These are phyloP conservation scores for Russula sp. DNA, from an alignment of 768 basidiomycete species.

Conservation along the genomic window DNA sequence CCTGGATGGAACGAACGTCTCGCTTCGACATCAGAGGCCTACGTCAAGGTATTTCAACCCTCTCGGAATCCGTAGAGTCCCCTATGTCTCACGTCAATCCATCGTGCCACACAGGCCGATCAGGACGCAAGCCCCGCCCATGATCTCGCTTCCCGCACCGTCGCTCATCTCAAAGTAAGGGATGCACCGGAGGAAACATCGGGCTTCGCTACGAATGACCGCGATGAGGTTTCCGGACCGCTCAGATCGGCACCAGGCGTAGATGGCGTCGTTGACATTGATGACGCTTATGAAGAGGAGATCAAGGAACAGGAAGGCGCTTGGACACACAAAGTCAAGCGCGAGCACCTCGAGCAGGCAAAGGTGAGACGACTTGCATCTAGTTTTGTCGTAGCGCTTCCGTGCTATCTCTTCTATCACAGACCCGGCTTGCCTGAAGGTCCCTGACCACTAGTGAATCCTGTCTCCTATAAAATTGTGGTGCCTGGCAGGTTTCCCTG, in stretches of 20 bases:
- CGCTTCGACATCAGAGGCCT: slow-evolving; percentile 59
- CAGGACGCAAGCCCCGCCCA: neutral
- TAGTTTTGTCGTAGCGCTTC: neutral
- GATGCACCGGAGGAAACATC: slow-evolving; percentile 13
- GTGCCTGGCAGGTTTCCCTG: neutral
- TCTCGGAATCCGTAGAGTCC: neutral
- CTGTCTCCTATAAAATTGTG: neutral
- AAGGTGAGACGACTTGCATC: slow-evolving; percentile 3
- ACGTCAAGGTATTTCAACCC: slow-evolving; percentile 44
- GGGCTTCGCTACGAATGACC: slow-evolving; percentile 11
- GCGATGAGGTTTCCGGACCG: slow-evolving; percentile 22
- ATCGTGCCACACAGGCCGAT: slow-evolving; percentile 16
- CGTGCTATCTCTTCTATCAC: neutral
- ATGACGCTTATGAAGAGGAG: slow-evolving; percentile 23
- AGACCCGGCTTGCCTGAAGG: slow-evolving; percentile 1
- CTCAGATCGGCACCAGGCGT: slow-evolving; percentile 16
- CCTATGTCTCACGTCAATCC: neutral
- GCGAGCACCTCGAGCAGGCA: slow-evolving; percentile 5
- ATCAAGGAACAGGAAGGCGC: slow-evolving; percentile 23
- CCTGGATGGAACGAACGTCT: slow-evolving; percentile 71
- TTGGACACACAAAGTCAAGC: slow-evolving; percentile 21
- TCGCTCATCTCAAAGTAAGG: slow-evolving; percentile 15
- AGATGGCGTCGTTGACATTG: slow-evolving; percentile 8
- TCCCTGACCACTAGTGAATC: neutral
- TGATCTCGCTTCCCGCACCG: slow-evolving; percentile 21